Base-by-base conservation (phyloP, 441 rosid genomes). In the Eutrema salsugineum region DNA sequence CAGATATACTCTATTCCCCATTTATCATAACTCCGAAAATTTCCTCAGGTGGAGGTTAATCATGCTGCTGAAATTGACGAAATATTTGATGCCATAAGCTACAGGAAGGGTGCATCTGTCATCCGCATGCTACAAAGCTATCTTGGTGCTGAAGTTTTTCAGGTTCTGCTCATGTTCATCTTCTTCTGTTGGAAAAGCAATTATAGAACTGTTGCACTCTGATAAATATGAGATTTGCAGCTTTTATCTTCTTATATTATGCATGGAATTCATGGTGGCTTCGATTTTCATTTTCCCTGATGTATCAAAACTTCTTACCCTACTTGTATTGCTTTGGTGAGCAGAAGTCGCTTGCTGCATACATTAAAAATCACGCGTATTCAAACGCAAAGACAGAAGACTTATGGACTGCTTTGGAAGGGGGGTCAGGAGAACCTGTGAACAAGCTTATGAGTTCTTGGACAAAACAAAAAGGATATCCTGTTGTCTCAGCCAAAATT, bases 91-190 rank as follows among this genome's bases (percentile, higher is more conserved):
- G 91, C 92, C 6, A 94, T 94, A 76, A 92, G 99, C 80, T 94
- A 94, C 66, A 79, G 78, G 70, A 94, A 94, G 83, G 98, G 99
- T 71, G 97, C 99, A 47, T 88, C 96, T 70, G 90, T 94, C 36
- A 94, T 94, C 70, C 92, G 88, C 67, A 94, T 94, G 99, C 88
- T 94, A 35, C 97, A 94, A 79, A 92, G 92, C 82, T 94, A 87
- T 81, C 92, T 94, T 58, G 97, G 99, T 78, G 98, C 97, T 42
- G 94, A 92, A 64, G 33, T 67, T 74, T 92, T 94, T 79, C 98
- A 94, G 98, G 99, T 94, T 80, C 60, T 79, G 71, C 77, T 60
- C 72, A 15, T 28, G 6, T 44, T 2, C 3, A 50, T 50, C 49
- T 80, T 16, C 6, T 58, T 24, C 14, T 15, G 39, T 50, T n/a